Conservation (phyloP, 2,329 filamentous ascomycete species). For the Aureobasidium uvarum region DNA sequence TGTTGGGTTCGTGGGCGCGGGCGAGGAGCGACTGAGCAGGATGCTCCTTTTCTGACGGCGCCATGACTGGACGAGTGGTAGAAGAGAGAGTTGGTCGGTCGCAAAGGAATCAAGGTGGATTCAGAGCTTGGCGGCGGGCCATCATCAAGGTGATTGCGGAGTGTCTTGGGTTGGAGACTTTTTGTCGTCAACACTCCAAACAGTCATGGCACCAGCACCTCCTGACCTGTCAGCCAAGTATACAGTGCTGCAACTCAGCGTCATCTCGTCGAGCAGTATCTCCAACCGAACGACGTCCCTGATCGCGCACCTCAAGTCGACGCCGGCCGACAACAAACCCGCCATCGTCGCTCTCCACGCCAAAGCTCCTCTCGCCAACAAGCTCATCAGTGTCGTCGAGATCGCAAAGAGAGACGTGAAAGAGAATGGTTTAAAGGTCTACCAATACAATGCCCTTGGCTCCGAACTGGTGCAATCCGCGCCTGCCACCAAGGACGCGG, state of each 20-base stretch:
- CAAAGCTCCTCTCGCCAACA: conserved; percentile 50
- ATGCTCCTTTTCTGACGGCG: conserved; percentile 30
- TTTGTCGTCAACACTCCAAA: not conserved
- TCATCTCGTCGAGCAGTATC: conserved; percentile 36
- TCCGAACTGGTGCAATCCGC: conserved; percentile 32
- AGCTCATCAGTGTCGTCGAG: conserved; percentile 67
- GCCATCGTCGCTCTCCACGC: conserved; percentile 44
- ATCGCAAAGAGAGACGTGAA: conserved; percentile 48
- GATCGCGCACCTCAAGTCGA: conserved; percentile 30
- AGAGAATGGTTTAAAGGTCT: conserved; percentile 47
- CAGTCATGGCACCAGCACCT: not conserved
- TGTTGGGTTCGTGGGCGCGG: conserved; percentile 75
- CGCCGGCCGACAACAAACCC: conserved; percentile 34
- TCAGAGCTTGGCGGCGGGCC: not conserved
- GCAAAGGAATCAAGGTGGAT: not conserved
- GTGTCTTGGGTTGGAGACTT: not conserved
- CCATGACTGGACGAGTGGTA: not conserved
- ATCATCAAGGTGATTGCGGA: conserved; percentile 20
- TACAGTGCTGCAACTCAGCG: conserved; percentile 32
- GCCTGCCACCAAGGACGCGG: not conserved
- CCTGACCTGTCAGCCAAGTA: conserved; percentile 30
- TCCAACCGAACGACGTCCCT: conserved; percentile 35
- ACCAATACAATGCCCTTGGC: conserved; percentile 38
- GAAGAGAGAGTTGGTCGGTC: not conserved
- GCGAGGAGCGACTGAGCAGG: conserved; percentile 61